phyloP scores from a whole-genome alignment of 2,329 filamentous ascomycete genomes.

The Xenosphaeropsis pyriputrescens region DNA sequence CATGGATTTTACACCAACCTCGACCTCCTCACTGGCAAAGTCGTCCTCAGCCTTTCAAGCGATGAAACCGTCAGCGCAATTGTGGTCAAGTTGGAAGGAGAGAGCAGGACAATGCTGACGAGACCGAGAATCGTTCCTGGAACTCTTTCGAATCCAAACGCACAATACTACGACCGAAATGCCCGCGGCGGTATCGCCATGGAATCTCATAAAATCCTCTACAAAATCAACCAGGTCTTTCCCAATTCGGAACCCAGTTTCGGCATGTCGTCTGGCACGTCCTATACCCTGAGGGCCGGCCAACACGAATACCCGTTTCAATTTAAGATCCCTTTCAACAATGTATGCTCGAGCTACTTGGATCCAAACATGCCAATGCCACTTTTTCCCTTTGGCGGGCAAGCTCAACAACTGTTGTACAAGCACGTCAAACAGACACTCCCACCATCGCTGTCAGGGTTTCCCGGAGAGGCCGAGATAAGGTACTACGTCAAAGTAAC shows the following conservation, averaged over 20 bases:
- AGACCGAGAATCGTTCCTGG: constrained; percentile 3
- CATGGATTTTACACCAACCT: constrained; percentile 69
- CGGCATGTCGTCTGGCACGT: constrained; percentile 11
- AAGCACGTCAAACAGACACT: constrained; percentile 72
- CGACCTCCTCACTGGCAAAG: constrained; percentile 52
- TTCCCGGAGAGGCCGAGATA: constrained; percentile 78
- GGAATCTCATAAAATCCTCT: constrained; percentile 61
- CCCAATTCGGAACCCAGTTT: constrained; percentile 28
- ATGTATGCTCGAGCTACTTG: constrained; percentile 36
- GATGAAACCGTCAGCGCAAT: constrained; percentile 59
- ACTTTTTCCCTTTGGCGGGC: too few species aligned
- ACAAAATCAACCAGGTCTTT: constrained; percentile 60
- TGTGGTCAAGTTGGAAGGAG: constrained; percentile 72
- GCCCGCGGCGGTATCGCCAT: constrained; percentile 21
- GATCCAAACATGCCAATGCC: constrained; percentile 34
- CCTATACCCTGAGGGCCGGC: constrained; percentile 50
- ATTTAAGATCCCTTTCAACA: constrained; percentile 69
- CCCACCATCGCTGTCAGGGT: constrained; percentile 78
- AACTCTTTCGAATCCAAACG: not conserved
- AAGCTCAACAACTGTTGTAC: constrained; percentile 38
- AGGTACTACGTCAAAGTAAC: constrained; percentile 95
- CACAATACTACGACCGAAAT: constrained; percentile 1
- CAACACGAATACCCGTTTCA: constrained; percentile 64
- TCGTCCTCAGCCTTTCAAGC: constrained; percentile 42
- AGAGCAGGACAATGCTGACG: constrained; percentile 46